phyloP scores from a whole-genome alignment of 805 yeast genomes.

The Ogataea polymorpha region DNA sequence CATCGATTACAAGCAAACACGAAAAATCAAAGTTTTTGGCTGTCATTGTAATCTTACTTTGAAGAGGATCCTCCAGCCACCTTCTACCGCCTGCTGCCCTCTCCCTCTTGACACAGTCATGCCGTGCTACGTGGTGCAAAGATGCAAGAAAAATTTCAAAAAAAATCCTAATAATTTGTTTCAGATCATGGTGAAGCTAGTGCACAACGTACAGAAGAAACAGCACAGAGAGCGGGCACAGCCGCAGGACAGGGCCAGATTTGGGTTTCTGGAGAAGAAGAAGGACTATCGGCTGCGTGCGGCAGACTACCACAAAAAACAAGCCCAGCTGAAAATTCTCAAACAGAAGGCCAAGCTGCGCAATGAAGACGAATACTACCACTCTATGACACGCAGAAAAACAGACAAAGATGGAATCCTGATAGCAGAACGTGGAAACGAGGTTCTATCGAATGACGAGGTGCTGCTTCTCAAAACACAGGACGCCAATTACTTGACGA shows the following conservation, averaged over 20 bases:
- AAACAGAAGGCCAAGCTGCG: constrained; percentile 67
- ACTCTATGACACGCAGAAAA: constrained; percentile 75
- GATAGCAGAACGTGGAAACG: constrained; percentile 62
- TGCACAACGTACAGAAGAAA: constrained; percentile 90
- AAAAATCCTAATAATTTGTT: background rate
- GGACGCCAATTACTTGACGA: constrained; percentile 81
- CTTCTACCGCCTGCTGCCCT: too few relatives aligned
- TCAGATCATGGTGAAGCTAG: constrained; percentile 63
- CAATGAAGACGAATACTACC: constrained; percentile 95
- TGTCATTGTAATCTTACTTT: too few relatives aligned
- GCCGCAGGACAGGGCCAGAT: constrained; percentile 64
- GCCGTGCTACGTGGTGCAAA: constrained; percentile 7
- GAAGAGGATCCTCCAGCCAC: too few relatives aligned
- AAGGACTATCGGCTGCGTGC: constrained; percentile 68
- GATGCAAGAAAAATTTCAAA: constrained; percentile 7
- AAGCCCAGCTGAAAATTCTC: constrained; percentile 65
- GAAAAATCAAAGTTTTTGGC: too few relatives aligned
- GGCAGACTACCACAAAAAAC: constrained; percentile 54
- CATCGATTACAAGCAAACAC: too few relatives aligned
- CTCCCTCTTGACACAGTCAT: background rate
- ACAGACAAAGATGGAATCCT: constrained; percentile 72
- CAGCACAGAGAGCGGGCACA: constrained; percentile 96
- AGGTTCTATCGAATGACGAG: constrained; percentile 65
- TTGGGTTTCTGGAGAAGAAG: constrained; percentile 91
- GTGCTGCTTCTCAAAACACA: constrained; percentile 84